Conservation (phyloP, 495 filamentous ascomycete genomes). For the Apodospora peruviana region DNA sequence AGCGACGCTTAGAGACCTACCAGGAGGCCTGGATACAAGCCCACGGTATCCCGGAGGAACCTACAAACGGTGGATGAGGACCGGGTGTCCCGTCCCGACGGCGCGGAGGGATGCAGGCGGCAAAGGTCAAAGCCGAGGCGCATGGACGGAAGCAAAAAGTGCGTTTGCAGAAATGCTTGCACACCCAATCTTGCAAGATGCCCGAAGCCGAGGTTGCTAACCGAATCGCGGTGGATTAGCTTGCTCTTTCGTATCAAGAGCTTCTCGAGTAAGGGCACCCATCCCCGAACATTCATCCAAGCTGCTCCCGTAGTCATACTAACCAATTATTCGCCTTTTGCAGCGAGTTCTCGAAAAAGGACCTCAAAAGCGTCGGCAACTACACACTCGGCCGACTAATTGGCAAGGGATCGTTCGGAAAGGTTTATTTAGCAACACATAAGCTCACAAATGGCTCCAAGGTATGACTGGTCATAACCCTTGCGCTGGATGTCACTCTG, state of each 20-base stretch:
- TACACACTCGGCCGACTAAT: constrained; percentile 88
- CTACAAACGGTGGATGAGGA: constrained; percentile 22
- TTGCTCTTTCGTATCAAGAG: constrained; percentile 94
- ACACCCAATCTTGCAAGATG: constrained; percentile 1
- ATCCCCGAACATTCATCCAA: neutral
- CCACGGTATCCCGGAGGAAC: too few relatives aligned
- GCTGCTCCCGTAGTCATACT: constrained; percentile 11
- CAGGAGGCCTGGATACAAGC: too few relatives aligned
- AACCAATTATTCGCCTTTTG: constrained; percentile 14
- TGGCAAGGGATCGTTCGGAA: constrained; percentile 96
- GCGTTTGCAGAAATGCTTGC: constrained; percentile 17
- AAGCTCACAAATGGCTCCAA: constrained; percentile 99
- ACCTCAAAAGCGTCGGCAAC: constrained; percentile 87
- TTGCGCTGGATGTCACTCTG: neutral
- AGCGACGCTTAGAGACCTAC: too few relatives aligned
- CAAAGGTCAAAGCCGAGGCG: constrained; percentile 77
- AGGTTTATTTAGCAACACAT: constrained; percentile 93
- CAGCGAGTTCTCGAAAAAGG: constrained; percentile 92
- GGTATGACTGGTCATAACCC: constrained; percentile 45
- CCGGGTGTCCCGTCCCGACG: constrained; percentile 13
- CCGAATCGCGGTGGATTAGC: constrained; percentile 46
- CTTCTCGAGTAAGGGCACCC: constrained; percentile 70
- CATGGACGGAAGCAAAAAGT: constrained; percentile 95
- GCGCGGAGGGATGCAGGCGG: constrained; percentile 48
- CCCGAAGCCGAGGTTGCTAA: constrained; percentile 20